Conservation (phyloP, 495 filamentous ascomycete genomes). For the Platismatia glauca region DNA sequence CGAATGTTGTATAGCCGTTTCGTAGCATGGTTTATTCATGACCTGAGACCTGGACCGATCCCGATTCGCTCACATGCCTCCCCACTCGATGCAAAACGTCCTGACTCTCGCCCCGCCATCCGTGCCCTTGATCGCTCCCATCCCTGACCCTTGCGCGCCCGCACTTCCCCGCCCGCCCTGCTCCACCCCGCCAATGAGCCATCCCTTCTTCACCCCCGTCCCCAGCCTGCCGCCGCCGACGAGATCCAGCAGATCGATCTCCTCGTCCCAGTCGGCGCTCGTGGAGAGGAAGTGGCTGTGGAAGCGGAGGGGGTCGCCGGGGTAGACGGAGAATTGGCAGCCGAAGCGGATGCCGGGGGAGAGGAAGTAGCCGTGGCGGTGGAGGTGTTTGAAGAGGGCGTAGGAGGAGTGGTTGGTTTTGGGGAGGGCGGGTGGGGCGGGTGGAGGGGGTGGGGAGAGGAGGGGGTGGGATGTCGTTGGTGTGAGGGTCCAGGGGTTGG, state of each 20-base stretch:
- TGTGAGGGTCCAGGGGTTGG: constrained; percentile 40
- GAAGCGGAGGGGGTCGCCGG: constrained; percentile 87
- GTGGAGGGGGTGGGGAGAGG: too few species aligned
- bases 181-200: constrained; percentile 64
- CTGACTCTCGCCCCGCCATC: constrained; percentile 39
- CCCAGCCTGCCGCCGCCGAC: constrained; percentile 79
- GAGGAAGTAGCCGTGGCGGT: constrained; percentile 72
- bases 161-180: not conserved
- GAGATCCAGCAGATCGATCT: constrained; percentile 73
- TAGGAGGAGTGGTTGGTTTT: constrained; percentile 37
- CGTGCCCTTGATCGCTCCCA: constrained; percentile 19
- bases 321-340: constrained; percentile 88
- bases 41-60: not conserved
- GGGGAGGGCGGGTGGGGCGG: too few species aligned
- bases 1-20: too few species aligned
- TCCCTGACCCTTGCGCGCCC: constrained; percentile 24
- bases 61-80: constrained; percentile 53
- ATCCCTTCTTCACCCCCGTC: constrained; percentile 93
- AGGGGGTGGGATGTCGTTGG: constrained; percentile 44
- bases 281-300: constrained; percentile 85
- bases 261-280: constrained; percentile 73
- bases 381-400: constrained; percentile 67
- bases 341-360: constrained; percentile 90
- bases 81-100: constrained; percentile 76
- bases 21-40: not conserved